phyloP scores from a whole-genome alignment of 2,329 filamentous ascomycete species.

The Aspergillus costaricaensis region DNA sequence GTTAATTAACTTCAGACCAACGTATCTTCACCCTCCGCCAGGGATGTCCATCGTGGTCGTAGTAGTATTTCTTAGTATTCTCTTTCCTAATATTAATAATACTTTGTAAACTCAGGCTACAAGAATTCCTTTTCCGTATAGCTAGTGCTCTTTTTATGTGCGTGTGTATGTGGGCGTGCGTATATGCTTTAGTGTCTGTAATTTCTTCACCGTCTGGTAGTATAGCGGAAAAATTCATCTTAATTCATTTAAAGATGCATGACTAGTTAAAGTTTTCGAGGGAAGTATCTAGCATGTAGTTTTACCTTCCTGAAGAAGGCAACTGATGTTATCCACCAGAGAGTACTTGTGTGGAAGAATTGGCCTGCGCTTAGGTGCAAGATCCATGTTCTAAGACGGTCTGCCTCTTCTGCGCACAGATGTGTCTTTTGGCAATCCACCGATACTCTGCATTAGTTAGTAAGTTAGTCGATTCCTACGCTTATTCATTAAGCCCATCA shows the following conservation, averaged over 20 bases:
- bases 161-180: too few relatives aligned
- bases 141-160: too few relatives aligned
- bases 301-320: not conserved
- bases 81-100: not conserved
- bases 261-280: not conserved
- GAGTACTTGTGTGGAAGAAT: not conserved
- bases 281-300: too few relatives aligned
- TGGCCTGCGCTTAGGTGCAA: too few relatives aligned
- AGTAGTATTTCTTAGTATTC: not conserved
- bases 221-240: not conserved
- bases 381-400: not conserved
- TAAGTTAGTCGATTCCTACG: not conserved
- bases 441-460: conserved; percentile 4
- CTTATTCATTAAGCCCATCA: not conserved
- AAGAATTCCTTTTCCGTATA: too few relatives aligned
- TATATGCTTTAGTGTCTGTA: too few relatives aligned
- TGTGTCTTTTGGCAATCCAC: not conserved
- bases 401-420: conserved; percentile 5
- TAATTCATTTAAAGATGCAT: not conserved
- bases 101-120: too few relatives aligned
- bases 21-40: not conserved
- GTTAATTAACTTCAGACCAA: not conserved
- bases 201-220: not conserved
- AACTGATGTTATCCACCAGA: not conserved
- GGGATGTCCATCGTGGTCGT: not conserved